Evolutionary conservation across 164 flowering plant genomes (phyloP).

Genomic region (Nelumbo lutea): DNA sequence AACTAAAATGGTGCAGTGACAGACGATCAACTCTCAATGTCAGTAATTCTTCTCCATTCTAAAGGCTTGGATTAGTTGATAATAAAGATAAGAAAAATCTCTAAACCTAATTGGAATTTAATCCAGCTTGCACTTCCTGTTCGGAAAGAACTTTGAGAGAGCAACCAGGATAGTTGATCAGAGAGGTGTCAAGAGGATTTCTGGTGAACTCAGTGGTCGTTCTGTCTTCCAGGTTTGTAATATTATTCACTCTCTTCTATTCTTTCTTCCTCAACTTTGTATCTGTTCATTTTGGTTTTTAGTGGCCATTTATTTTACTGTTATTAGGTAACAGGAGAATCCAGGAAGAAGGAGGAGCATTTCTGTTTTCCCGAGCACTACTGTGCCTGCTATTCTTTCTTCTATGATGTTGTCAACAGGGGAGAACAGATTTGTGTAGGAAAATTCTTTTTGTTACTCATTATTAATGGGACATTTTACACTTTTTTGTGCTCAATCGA

Average conservation of each 20-base stretch:
- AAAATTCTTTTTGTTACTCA: slow-evolving; percentile 4
- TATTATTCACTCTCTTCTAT: background rate
- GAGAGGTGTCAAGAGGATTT: slow-evolving; percentile 75
- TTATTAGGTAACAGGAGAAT: slow-evolving; percentile 80
- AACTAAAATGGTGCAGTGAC: slow-evolving; percentile 38
- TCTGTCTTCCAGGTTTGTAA: slow-evolving; percentile 68
- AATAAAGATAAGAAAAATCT: background rate
- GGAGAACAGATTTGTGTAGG: slow-evolving; percentile 92
- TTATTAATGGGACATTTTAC: background rate
- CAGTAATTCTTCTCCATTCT: slow-evolving; percentile 24
- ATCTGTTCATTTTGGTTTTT: background rate
- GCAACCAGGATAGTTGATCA: slow-evolving; percentile 91
- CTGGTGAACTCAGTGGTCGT: slow-evolving; percentile 71
- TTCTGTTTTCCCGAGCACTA: slow-evolving; percentile 72
- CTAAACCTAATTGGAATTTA: slow-evolving; percentile 1
- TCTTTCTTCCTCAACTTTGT: background rate
- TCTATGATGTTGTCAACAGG: slow-evolving; percentile 74
- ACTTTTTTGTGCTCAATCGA: background rate
- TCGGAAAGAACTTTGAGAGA: slow-evolving; percentile 88
- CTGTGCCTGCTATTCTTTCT: slow-evolving; percentile 89
- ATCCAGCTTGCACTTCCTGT: slow-evolving; percentile 78
- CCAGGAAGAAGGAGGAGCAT: slow-evolving; percentile 79
- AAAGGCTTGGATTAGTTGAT: background rate
- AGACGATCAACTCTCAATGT: slow-evolving; percentile 80
- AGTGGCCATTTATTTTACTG: background rate